Percentiles rank a stretch among this genome's conserved stretches.
phyloP scores from a whole-genome alignment of 768 basidiomycete species.

The Phylloporus sp. region DNA sequence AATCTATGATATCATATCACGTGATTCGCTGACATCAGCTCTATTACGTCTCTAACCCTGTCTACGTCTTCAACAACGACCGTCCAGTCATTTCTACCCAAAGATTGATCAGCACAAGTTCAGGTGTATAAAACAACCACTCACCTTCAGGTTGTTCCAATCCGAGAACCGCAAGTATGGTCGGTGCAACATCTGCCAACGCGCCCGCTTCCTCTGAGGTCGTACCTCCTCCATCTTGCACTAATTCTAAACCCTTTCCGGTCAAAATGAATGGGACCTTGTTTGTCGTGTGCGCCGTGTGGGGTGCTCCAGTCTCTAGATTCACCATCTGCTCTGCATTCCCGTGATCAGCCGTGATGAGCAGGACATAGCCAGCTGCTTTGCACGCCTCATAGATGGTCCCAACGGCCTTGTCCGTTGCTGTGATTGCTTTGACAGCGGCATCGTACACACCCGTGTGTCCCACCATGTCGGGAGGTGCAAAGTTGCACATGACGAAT shows the following conservation, averaged over 20 bases:
- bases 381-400: slow-evolving; percentile 84
- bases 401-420: slow-evolving; percentile 88
- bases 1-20: slow-evolving; percentile 17
- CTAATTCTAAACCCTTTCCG: slow-evolving; percentile 55
- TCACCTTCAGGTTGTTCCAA: slow-evolving; percentile 66
- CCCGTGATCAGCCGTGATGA: slow-evolving; percentile 91
- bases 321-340: slow-evolving; percentile 96
- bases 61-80: slow-evolving; percentile 28
- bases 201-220: slow-evolving; percentile 64
- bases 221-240: slow-evolving; percentile 45
- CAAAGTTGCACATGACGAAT: slow-evolving; percentile 98
- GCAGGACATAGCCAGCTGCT: slow-evolving; percentile 79
- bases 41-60: slow-evolving; percentile 15
- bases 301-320: slow-evolving; percentile 75
- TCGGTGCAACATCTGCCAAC: slow-evolving; percentile 88
- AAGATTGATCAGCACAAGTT: background rate
- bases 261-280: slow-evolving; percentile 86
- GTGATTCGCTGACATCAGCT: slow-evolving; percentile 4
- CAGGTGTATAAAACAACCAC: slow-evolving; percentile 7
- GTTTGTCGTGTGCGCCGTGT: slow-evolving; percentile 91
- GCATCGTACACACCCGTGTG: slow-evolving; percentile 92
- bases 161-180: slow-evolving; percentile 75
- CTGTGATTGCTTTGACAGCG: slow-evolving; percentile 80
- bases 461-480: slow-evolving; percentile 96
- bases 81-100: slow-evolving; percentile 29